Conservation (phyloP, 805 yeast genomes). For the Scheffersomyces coipomensis region DNA sequence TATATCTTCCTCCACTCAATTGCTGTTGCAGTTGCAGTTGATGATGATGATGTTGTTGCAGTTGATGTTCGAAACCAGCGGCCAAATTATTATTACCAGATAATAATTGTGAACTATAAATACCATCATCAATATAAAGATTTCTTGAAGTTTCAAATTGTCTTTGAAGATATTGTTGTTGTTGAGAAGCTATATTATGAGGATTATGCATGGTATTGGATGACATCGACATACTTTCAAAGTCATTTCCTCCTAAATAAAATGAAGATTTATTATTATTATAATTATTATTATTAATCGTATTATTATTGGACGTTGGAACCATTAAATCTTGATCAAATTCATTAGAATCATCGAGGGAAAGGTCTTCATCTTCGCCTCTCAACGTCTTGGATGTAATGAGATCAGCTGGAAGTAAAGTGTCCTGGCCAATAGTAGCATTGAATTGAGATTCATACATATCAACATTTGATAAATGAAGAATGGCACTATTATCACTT, state of each 20-base stretch:
- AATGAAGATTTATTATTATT: neutral
- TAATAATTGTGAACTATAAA: neutral
- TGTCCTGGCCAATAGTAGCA: neutral
- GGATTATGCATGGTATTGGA: neutral
- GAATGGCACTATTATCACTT: constrained; percentile 4
- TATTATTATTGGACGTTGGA: neutral
- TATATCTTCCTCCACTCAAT: constrained; percentile 13
- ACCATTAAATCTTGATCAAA: neutral
- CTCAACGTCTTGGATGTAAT: neutral
- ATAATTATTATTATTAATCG: neutral
- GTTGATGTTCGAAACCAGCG: neutral
- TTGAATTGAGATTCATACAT: constrained; percentile 2
- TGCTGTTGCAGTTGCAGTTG: neutral
- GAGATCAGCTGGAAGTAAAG: neutral
- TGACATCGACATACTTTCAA: constrained; percentile 1
- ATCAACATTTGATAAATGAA: constrained; percentile 1
- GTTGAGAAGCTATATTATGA: no score
- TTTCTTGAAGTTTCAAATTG: neutral
- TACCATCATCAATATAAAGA: neutral
- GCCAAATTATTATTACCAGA: constrained; percentile 1
- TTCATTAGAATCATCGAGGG: neutral
- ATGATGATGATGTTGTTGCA: neutral
- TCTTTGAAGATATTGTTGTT: neutral
- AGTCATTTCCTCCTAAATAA: neutral
- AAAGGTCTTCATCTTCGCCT: neutral